A percentile compares a stretch with the other conserved stretches of the same genome.
phyloP scores from a whole-genome alignment of 495 filamentous ascomycete species.

The Aspergillus nanangensis region DNA sequence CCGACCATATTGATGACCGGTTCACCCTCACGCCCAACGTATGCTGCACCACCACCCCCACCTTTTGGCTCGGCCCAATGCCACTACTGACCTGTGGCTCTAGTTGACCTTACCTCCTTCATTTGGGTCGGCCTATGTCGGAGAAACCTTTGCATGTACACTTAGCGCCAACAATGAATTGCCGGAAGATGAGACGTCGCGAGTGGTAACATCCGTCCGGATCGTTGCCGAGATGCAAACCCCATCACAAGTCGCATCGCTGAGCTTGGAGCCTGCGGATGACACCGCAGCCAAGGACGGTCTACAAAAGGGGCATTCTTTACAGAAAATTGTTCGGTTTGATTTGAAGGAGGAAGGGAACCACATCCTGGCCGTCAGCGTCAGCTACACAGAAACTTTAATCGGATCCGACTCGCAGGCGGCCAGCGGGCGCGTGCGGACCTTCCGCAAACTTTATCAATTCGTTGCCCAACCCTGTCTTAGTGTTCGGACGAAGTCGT shows the following conservation, averaged over 20 bases:
- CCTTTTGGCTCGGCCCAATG: background rate
- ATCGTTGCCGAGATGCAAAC: conserved; percentile 95
- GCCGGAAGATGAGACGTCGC: conserved; percentile 32
- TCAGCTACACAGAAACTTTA: conserved; percentile 74
- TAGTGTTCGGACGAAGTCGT: conserved; percentile 84
- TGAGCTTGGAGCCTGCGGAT: conserved; percentile 49
- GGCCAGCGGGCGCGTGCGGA: conserved; percentile 67
- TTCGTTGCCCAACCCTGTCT: conserved; percentile 87
- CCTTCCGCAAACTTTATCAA: conserved; percentile 94
- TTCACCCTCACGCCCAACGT: conserved; percentile 62
- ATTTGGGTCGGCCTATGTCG: conserved; percentile 92
- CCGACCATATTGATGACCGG: conserved; percentile 36
- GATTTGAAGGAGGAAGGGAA: conserved; percentile 91
- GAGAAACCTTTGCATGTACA: conserved; percentile 91
- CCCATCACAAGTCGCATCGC: conserved; percentile 56
- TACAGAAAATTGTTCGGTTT: conserved; percentile 80
- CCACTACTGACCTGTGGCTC: background rate
- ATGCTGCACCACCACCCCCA: conserved; percentile 16
- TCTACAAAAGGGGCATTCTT: conserved; percentile 59
- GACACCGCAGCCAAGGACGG: conserved; percentile 37
- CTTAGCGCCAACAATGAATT: conserved; percentile 92
- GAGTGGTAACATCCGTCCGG: conserved; percentile 65
- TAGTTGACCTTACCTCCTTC: conserved; percentile 85
- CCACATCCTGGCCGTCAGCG: conserved; percentile 89
- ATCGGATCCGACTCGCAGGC: conserved; percentile 51